A percentile compares a stretch with the other conserved stretches of the same genome.
phyloP scores from a whole-genome alignment of 345 rosid genomes.

The Geranium brycei region DNA sequence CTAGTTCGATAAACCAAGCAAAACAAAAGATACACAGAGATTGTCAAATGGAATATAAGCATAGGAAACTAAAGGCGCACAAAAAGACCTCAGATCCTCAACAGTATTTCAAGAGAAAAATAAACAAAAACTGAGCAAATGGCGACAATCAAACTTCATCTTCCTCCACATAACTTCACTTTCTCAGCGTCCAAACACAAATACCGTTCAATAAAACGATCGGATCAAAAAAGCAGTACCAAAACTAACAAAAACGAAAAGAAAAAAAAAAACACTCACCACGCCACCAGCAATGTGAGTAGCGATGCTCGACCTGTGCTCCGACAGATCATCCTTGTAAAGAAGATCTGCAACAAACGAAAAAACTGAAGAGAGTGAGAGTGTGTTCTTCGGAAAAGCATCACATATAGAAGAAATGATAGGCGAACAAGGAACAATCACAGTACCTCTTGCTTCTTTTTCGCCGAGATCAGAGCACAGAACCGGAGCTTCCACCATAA shows the following conservation, averaged over 20 bases:
- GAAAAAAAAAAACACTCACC: slow-evolving; percentile 27
- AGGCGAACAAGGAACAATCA: background rate
- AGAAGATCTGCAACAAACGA: slow-evolving; percentile 50
- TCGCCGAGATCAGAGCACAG: slow-evolving; percentile 87
- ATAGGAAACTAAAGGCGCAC: too few relatives aligned
- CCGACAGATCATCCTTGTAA: slow-evolving; percentile 72
- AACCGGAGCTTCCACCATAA: slow-evolving; percentile 90
- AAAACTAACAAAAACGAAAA: too few relatives aligned
- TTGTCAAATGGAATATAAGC: too few relatives aligned
- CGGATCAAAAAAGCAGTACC: background rate
- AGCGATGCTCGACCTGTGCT: slow-evolving; percentile 79
- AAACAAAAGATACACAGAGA: too few relatives aligned
- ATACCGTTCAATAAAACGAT: background rate
- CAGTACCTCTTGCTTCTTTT: slow-evolving; percentile 57
- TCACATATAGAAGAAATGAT: background rate
- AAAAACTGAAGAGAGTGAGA: too few relatives aligned
- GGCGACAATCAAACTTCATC: background rate
- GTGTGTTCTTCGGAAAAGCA: too few relatives aligned
- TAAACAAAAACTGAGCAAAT: too few relatives aligned
- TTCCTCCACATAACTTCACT: background rate
- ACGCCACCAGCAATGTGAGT: slow-evolving; percentile 63
- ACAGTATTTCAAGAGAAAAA: too few relatives aligned
- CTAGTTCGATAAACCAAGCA: too few relatives aligned
- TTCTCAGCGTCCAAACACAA: background rate
- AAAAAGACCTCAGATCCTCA: too few relatives aligned